Percentiles rank a stretch among this genome's conserved stretches.
Conservation (phyloP, 495 filamentous ascomycete genomes). For the Penicillium steckii region DNA sequence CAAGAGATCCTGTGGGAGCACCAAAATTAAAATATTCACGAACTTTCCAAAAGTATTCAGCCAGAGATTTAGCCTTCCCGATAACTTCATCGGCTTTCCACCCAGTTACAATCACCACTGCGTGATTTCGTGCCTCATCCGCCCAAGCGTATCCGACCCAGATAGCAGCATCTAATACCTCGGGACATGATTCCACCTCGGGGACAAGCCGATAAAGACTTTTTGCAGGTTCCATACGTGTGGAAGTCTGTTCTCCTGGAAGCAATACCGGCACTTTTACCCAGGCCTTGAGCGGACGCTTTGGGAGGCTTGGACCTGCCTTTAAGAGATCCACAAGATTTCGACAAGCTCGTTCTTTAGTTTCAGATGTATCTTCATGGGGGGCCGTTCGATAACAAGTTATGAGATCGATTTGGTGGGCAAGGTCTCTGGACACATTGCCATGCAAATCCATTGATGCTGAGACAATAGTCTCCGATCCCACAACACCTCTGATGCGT, state of each 20-base stretch:
- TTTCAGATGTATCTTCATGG: slow-evolving; percentile 51
- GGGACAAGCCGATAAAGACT: slow-evolving; percentile 52
- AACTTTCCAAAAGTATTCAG: slow-evolving; percentile 49
- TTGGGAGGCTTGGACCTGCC: neutral
- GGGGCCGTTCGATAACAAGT: slow-evolving; percentile 59
- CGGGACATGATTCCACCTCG: slow-evolving; percentile 36
- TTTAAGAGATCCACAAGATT: slow-evolving; percentile 47
- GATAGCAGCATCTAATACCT: slow-evolving; percentile 53
- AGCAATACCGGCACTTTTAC: slow-evolving; percentile 53
- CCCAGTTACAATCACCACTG: slow-evolving; percentile 52
- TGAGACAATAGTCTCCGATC: slow-evolving; percentile 49
- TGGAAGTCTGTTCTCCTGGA: slow-evolving; percentile 59
- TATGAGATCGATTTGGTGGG: slow-evolving; percentile 51
- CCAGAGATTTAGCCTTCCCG: slow-evolving; percentile 43
- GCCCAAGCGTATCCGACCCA: slow-evolving; percentile 64
- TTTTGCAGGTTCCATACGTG: slow-evolving; percentile 53
- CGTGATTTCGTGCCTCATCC: slow-evolving; percentile 56
- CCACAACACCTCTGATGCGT: slow-evolving; percentile 47
- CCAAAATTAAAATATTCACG: slow-evolving; percentile 52
- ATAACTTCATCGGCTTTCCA: slow-evolving; percentile 40
- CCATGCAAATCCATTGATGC: slow-evolving; percentile 59
- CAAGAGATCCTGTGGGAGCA: slow-evolving; percentile 51
- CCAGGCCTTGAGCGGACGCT: slow-evolving; percentile 55
- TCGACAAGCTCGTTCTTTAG: slow-evolving; percentile 53
- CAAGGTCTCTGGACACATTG: slow-evolving; percentile 52